phyloP scores from a whole-genome alignment of 768 basidiomycete genomes.

The Boletus huronensis region DNA sequence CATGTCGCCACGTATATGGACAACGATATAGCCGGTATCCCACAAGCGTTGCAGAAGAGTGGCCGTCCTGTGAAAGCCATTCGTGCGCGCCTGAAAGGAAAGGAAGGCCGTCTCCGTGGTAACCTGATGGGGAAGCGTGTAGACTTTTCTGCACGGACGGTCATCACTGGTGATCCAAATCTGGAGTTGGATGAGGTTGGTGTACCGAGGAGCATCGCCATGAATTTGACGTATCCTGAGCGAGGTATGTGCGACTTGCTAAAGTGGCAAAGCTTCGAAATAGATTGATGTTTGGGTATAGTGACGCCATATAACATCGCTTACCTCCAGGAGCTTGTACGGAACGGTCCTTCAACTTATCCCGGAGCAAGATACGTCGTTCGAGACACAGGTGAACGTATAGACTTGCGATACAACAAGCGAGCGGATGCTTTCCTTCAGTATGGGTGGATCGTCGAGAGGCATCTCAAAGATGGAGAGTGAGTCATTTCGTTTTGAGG shows the following conservation, averaged over 20 bases:
- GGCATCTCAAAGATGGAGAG: slow-evolving; percentile 98
- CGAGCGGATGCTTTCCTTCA: slow-evolving; percentile 92
- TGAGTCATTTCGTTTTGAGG: slow-evolving; percentile 43
- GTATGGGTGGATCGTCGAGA: slow-evolving; percentile 98
- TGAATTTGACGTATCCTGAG: slow-evolving; percentile 97
- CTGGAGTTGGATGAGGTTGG: slow-evolving; percentile 95
- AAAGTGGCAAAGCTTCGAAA: neutral
- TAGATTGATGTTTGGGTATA: slow-evolving; percentile 30
- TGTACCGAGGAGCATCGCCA: slow-evolving; percentile 91
- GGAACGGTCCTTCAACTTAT: slow-evolving; percentile 91
- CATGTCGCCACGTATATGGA: slow-evolving; percentile 99
- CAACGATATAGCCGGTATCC: slow-evolving; percentile 97
- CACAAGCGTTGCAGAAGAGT: slow-evolving; percentile 95
- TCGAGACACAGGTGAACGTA: slow-evolving; percentile 94
- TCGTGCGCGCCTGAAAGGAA: slow-evolving; percentile 95
- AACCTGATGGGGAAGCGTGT: slow-evolving; percentile 99
- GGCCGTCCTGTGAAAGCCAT: slow-evolving; percentile 98
- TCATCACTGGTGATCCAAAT: slow-evolving; percentile 99
- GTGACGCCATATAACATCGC: slow-evolving; percentile 97
- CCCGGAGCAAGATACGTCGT: slow-evolving; percentile 97
- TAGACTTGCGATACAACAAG: slow-evolving; percentile 96
- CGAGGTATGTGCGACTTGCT: slow-evolving; percentile 55
- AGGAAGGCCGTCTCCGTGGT: slow-evolving; percentile 95
- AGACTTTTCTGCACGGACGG: slow-evolving; percentile 97
- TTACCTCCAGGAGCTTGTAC: slow-evolving; percentile 90